These are phyloP conservation scores for Flaveria bidentis DNA, from an alignment of 129 eudicot species.

Conservation along the genomic window DNA sequence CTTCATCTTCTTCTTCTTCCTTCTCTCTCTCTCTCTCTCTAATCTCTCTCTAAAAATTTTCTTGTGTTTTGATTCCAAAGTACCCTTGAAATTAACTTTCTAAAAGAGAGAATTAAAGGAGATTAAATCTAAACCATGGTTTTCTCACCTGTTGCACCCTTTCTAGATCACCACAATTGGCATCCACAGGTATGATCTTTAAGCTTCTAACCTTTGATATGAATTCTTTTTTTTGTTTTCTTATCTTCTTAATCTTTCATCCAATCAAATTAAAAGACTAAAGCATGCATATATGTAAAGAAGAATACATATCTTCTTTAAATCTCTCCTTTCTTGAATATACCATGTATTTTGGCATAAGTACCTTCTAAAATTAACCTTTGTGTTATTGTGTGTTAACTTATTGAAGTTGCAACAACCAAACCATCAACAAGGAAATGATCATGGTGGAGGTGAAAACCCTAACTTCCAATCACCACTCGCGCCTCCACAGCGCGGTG, in stretches of 20 bases:
- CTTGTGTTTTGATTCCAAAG: conserved; percentile 49
- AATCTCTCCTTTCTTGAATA: conserved; percentile 50
- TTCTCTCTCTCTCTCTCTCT: background rate
- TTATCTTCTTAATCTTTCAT: conserved; percentile 48
- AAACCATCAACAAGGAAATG: conserved; percentile 43
- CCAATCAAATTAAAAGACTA: conserved; percentile 40
- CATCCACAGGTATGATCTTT: conserved; percentile 65
- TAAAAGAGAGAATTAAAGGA: conserved; percentile 64
- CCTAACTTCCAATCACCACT: conserved; percentile 43
- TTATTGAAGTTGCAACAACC: conserved; percentile 63
- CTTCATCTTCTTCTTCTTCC: conserved; percentile 47
- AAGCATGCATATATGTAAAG: conserved; percentile 39
- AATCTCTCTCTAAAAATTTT: conserved; percentile 37
- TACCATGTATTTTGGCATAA: conserved; percentile 31
- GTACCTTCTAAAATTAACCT: conserved; percentile 27
- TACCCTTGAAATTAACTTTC: conserved; percentile 50
- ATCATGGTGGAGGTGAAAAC: conserved; percentile 32
- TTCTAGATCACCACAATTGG: conserved; percentile 88
- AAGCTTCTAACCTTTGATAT: conserved; percentile 31
- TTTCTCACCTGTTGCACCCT: conserved; percentile 82
- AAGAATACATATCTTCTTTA: conserved; percentile 31
- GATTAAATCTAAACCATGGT: conserved; percentile 60
- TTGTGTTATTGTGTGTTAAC: conserved; percentile 17
- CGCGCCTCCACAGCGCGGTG: conserved; percentile 44
- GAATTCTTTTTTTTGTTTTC: conserved; percentile 22